Conservation (phyloP, 2,329 filamentous ascomycete species). For the Fusarium clavum region DNA sequence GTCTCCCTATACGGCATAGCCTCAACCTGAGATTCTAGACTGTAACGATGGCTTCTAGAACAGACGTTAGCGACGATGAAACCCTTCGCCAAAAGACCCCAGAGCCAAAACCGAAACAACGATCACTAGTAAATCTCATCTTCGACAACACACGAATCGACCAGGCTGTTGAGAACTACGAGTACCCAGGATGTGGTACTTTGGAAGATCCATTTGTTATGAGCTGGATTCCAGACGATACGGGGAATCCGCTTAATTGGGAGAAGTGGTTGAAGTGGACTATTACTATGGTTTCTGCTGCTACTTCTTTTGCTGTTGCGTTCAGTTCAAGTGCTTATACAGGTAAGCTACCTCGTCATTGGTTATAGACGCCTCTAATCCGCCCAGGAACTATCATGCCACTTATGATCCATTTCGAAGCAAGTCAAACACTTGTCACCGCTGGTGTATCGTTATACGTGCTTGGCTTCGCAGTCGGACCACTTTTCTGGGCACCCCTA, state of each 20-base stretch:
- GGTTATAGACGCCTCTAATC: neutral
- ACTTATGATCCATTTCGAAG: constrained; percentile 66
- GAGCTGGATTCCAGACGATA: constrained; percentile 74
- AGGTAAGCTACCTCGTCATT: constrained; percentile 53
- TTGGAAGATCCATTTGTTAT: constrained; percentile 75
- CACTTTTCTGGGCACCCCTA: constrained; percentile 74
- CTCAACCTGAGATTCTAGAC: neutral
- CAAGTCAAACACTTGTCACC: constrained; percentile 64
- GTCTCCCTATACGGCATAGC: constrained; percentile 15
- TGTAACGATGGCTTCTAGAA: constrained; percentile 10
- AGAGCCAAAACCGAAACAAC: constrained; percentile 1
- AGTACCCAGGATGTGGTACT: constrained; percentile 72
- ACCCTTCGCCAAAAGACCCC: constrained; percentile 27
- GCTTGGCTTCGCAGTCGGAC: constrained; percentile 70
- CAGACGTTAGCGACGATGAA: constrained; percentile 29
- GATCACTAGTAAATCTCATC: constrained; percentile 56
- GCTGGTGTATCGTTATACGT: constrained; percentile 74
- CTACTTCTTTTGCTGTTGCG: constrained; percentile 75
- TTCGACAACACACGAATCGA: constrained; percentile 69
- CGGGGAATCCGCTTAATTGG: constrained; percentile 74
- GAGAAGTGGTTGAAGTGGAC: constrained; percentile 69
- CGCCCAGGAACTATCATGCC: constrained; percentile 52
- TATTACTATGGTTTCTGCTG: constrained; percentile 70
- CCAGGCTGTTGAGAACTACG: constrained; percentile 64
- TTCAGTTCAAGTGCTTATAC: constrained; percentile 77